Evolutionary conservation across 208 protist species (phyloP).

Genomic region (Leptomonas seymouri): DNA sequence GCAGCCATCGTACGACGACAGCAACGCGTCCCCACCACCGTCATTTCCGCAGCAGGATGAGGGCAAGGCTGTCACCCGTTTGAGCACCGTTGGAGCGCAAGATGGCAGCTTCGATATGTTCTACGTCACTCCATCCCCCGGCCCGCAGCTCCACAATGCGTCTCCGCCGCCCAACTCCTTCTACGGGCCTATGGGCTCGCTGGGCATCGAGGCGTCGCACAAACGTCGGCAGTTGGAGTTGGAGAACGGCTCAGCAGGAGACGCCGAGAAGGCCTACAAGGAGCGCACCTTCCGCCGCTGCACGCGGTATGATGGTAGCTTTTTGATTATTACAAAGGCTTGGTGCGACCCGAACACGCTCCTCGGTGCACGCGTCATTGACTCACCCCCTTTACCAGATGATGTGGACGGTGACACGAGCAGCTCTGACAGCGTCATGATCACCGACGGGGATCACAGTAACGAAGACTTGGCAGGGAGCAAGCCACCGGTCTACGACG

Average conservation of each 20-base stretch:
- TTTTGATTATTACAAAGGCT: constrained; percentile 35
- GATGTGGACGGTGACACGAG: constrained; percentile 9
- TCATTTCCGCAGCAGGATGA: constrained; percentile 8
- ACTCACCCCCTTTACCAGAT: constrained; percentile 25
- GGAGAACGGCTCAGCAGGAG: constrained; percentile 26
- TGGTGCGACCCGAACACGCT: constrained; percentile 48
- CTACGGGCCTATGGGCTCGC: constrained; percentile 43
- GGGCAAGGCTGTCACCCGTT: neutral
- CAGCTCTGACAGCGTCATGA: constrained; percentile 14
- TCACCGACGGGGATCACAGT: constrained; percentile 6
- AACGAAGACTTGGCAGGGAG: constrained; percentile 4
- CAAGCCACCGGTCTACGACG: constrained; percentile 11
- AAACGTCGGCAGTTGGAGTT: constrained; percentile 31
- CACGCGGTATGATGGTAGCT: neutral
- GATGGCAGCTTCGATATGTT: constrained; percentile 11
- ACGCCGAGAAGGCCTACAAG: constrained; percentile 36
- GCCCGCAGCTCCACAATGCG: neutral
- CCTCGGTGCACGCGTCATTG: constrained; percentile 17
- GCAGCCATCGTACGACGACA: neutral
- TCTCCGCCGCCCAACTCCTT: constrained; percentile 20
- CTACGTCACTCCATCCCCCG: constrained; percentile 22
- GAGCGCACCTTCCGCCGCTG: constrained; percentile 13
- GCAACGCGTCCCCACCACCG: neutral
- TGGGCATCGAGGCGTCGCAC: constrained; percentile 37
- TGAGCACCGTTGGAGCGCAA: neutral